phyloP scores from a whole-genome alignment of 1,284 basidiomycete genomes.

The Tranzscheliella williamsii region DNA sequence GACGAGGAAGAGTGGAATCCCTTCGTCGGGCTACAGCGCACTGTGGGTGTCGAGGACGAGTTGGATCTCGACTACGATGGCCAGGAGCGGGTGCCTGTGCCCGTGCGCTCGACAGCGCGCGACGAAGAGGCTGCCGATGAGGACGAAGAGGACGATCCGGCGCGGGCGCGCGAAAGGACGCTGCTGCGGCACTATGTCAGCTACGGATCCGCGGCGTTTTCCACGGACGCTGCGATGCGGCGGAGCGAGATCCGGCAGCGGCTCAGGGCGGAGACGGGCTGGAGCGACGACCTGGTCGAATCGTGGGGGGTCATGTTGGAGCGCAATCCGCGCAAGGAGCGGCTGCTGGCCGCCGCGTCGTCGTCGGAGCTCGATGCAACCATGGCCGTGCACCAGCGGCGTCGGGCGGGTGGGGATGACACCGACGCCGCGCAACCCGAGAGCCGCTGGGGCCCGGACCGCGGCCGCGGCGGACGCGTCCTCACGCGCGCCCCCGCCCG shows the following conservation, averaged over 20 bases:
- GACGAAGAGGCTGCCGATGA: conserved; percentile 7
- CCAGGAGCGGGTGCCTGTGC: conserved; percentile 6
- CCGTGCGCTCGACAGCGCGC: neutral
- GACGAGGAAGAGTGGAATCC: conserved; percentile 43
- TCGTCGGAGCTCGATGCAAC: conserved; percentile 17
- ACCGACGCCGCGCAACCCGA: neutral
- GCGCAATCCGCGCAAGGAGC: conserved; percentile 42
- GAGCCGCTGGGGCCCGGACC: conserved; percentile 29
- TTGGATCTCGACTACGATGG: conserved; percentile 34
- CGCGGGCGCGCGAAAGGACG: conserved; percentile 18
- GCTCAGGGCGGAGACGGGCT: conserved; percentile 19
- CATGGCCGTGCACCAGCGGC: conserved; percentile 1
- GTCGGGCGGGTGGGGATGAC: conserved; percentile 1
- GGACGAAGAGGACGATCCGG: conserved; percentile 2
- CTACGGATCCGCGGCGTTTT: conserved; percentile 16
- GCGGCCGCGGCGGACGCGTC: conserved; percentile 37
- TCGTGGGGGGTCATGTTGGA: conserved; percentile 50
- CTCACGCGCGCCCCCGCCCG: conserved; percentile 8
- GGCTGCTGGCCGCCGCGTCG: conserved; percentile 35
- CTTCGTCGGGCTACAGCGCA: conserved; percentile 13
- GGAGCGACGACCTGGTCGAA: conserved; percentile 44
- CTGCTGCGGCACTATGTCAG: conserved; percentile 25
- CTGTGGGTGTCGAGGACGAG: conserved; percentile 41
- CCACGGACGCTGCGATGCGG: conserved; percentile 13
- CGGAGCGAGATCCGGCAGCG: conserved; percentile 7